Conservation (phyloP, 2,329 filamentous ascomycete species). For the Penicillium decumbens region DNA sequence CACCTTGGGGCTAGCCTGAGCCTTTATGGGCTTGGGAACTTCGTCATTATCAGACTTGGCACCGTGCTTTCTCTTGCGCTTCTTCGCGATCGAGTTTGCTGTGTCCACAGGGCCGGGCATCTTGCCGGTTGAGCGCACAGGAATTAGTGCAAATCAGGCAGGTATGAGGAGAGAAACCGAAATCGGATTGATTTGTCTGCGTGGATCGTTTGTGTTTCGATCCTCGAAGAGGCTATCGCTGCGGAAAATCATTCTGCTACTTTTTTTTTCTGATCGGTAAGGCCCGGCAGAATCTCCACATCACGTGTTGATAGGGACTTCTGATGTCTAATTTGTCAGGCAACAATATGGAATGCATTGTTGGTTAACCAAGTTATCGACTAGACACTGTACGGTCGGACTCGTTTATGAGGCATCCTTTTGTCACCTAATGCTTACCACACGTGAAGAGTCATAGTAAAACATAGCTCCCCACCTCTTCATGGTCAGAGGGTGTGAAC, state of each 20-base stretch:
- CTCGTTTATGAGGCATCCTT: neutral
- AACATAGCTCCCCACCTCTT: neutral
- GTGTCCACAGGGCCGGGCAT: slow-evolving; percentile 38
- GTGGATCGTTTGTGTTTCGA: slow-evolving; percentile 22
- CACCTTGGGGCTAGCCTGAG: slow-evolving; percentile 19
- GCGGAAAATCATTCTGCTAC: slow-evolving; percentile 22
- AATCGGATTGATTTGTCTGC: slow-evolving; percentile 7
- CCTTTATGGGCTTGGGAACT: slow-evolving; percentile 24
- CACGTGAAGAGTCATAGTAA: neutral
- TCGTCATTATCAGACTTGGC: slow-evolving; percentile 26
- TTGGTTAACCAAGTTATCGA: neutral
- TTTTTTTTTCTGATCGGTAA: slow-evolving; percentile 28
- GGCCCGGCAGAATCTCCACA: slow-evolving; percentile 25
- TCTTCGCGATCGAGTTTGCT: slow-evolving; percentile 39
- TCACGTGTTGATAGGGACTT: slow-evolving; percentile 31
- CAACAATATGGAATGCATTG: neutral
- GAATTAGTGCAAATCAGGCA: slow-evolving; percentile 5
- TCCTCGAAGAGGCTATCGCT: slow-evolving; percentile 19
- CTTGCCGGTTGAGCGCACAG: slow-evolving; percentile 17
- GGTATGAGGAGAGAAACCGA: slow-evolving; percentile 2
- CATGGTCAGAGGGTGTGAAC: neutral
- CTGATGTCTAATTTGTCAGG: slow-evolving; percentile 13
- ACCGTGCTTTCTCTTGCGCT: slow-evolving; percentile 45
- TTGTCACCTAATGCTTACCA: neutral
- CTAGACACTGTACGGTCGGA: neutral